A percentile compares a stretch with the other conserved stretches of the same genome.
phyloP scores from a whole-genome alignment of 2,329 filamentous ascomycete species.

The Fusarium papillatum region DNA sequence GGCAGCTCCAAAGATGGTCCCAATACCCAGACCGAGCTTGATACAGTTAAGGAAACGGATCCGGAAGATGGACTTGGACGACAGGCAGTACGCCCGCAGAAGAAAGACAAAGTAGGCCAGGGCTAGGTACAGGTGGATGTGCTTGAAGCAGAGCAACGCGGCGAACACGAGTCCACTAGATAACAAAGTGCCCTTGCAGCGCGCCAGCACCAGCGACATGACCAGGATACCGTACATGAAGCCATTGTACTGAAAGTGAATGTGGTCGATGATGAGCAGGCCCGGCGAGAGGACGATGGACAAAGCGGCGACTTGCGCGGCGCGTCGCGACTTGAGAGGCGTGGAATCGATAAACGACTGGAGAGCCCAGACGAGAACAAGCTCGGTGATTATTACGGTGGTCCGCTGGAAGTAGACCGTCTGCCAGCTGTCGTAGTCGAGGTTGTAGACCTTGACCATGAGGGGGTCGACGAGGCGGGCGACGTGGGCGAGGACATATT shows the following conservation, averaged over 20 bases:
- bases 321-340: constrained; percentile 73
- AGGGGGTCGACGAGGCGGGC: constrained; percentile 82
- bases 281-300: constrained; percentile 94
- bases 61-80: constrained; percentile 79
- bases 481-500: constrained; percentile 89
- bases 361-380: constrained; percentile 87
- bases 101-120: constrained; percentile 97
- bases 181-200: constrained; percentile 80
- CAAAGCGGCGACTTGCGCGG: constrained; percentile 87
- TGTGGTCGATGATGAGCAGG: constrained; percentile 96
- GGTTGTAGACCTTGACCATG: constrained; percentile 86
- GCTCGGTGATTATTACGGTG: constrained; percentile 89
- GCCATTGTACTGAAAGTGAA: constrained; percentile 99
- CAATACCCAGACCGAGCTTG: constrained; percentile 84
- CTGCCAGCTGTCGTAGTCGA: constrained; percentile 92
- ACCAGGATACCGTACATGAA: constrained; percentile 94
- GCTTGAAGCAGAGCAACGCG: constrained; percentile 90
- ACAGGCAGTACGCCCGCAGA: constrained; percentile 90
- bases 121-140: constrained; percentile 97
- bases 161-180: constrained; percentile 88
- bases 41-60: constrained; percentile 84
- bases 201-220: constrained; percentile 86
- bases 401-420: constrained; percentile 93
- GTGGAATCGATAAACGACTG: constrained; percentile 84
- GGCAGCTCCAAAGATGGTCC: constrained; percentile 79